Conservation (phyloP, 495 filamentous ascomycete genomes). For the Bryoglossum gracile region DNA sequence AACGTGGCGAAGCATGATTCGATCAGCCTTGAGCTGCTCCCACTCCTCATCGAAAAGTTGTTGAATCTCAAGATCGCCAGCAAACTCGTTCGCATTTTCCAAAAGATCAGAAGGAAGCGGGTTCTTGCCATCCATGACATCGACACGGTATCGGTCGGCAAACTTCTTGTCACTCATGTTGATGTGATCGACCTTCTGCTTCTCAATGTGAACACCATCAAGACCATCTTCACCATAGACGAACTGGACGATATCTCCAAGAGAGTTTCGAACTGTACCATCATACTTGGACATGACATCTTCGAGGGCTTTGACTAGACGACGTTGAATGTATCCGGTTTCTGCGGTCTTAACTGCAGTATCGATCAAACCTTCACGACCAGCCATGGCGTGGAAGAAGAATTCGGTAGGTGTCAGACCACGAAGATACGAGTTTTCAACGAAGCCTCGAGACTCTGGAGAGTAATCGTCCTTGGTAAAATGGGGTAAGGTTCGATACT, state of each 20-base stretch:
- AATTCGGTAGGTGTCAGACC: slow-evolving; percentile 94
- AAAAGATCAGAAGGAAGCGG: slow-evolving; percentile 65
- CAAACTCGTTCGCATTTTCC: slow-evolving; percentile 80
- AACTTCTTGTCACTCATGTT: slow-evolving; percentile 66
- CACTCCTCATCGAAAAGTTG: slow-evolving; percentile 81
- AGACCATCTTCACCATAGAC: slow-evolving; percentile 96
- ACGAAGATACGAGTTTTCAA: slow-evolving; percentile 97
- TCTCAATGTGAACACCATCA: slow-evolving; percentile 84
- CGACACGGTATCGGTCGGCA: slow-evolving; percentile 73
- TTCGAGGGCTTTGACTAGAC: slow-evolving; percentile 95
- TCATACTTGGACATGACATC: slow-evolving; percentile 98
- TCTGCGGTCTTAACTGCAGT: slow-evolving; percentile 99
- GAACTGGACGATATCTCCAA: slow-evolving; percentile 96
- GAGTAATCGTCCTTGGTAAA: slow-evolving; percentile 99
- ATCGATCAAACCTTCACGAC: slow-evolving; percentile 99
- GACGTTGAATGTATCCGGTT: slow-evolving; percentile 97
- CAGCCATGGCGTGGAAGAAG: slow-evolving; percentile 99
- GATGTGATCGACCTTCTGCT: slow-evolving; percentile 82
- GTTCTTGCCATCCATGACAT: slow-evolving; percentile 73
- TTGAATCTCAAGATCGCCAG: slow-evolving; percentile 79
- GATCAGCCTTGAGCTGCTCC: slow-evolving; percentile 67
- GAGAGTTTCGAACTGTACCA: slow-evolving; percentile 91
- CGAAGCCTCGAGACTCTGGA: slow-evolving; percentile 92
- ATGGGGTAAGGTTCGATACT: slow-evolving; percentile 93
- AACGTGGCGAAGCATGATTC: slow-evolving; percentile 64